These are phyloP conservation scores for Babesia ovis DNA, from an alignment of 169 alveolate species.

Conservation along the genomic window DNA sequence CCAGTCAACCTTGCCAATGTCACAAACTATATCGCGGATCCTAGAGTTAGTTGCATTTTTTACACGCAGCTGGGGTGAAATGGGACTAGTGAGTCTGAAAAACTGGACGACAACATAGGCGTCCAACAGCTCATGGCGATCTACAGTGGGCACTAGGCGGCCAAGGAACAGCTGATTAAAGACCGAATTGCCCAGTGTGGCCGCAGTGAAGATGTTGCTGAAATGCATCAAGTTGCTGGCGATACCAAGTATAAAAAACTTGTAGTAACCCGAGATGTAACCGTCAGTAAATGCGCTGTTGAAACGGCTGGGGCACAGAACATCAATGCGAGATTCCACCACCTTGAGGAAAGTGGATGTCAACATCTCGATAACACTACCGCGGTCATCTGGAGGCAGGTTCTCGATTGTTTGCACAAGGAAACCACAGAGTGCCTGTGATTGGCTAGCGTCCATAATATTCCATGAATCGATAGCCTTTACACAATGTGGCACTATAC, in stretches of 20 bases:
- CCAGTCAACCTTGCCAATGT: slow-evolving; percentile 4
- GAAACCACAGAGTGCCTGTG: slow-evolving; percentile 3
- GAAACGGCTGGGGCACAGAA: slow-evolving; percentile 7
- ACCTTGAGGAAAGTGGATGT: slow-evolving; percentile 14
- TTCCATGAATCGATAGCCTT: slow-evolving; percentile 53
- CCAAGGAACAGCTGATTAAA: slow-evolving; percentile 32
- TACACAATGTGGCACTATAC: slow-evolving; percentile 20
- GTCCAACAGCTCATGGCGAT: slow-evolving; percentile 26
- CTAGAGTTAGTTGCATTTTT: slow-evolving; percentile 31
- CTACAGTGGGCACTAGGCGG: slow-evolving; percentile 35
- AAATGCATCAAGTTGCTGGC: slow-evolving; percentile 33
- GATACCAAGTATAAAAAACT: slow-evolving; percentile 22
- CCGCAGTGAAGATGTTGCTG: slow-evolving; percentile 24
- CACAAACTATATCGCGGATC: slow-evolving; percentile 10
- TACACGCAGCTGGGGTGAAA: slow-evolving; percentile 23
- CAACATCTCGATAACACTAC: slow-evolving; percentile 12
- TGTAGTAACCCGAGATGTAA: slow-evolving; percentile 5
- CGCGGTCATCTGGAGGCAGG: slow-evolving; percentile 3
- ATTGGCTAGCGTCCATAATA: slow-evolving; percentile 9
- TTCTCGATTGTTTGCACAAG: slow-evolving; percentile 11
- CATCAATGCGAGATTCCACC: slow-evolving; percentile 13
- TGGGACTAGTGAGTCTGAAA: not conserved
- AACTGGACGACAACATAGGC: slow-evolving; percentile 48
- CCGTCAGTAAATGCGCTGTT: slow-evolving; percentile 1
- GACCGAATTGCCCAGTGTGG: slow-evolving; percentile 33